phyloP scores from a whole-genome alignment of 148 eudicot species.

The Rheum nobile region DNA sequence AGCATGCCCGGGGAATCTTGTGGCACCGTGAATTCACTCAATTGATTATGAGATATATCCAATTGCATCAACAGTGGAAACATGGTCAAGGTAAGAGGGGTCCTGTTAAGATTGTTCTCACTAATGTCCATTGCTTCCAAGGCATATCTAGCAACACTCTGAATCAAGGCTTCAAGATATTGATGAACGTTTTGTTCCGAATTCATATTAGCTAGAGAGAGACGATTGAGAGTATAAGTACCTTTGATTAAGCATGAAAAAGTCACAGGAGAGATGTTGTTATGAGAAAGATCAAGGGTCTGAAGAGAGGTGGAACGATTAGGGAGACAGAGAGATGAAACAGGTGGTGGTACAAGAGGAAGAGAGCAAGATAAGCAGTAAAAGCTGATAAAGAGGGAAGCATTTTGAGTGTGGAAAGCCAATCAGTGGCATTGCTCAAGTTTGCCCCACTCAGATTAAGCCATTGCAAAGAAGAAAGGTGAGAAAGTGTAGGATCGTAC shows the following conservation, averaged over 20 bases:
- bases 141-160: neutral
- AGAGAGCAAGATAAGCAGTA: neutral
- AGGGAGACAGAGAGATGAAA: neutral
- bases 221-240: neutral
- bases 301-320: neutral
- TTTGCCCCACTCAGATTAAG: conserved; percentile 25
- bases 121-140: neutral
- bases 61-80: neutral
- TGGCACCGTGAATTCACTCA: too few relatives aligned
- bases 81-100: neutral
- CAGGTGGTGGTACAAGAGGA: neutral
- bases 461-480: conserved; percentile 17
- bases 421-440: conserved; percentile 18
- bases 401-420: conserved; percentile 21
- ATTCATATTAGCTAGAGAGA: neutral
- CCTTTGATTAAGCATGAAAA: neutral
- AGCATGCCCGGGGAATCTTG: too few relatives aligned
- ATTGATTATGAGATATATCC: neutral
- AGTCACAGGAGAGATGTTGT: neutral
- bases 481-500: too few relatives aligned
- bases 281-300: neutral
- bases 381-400: conserved; percentile 17
- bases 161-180: neutral
- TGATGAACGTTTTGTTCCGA: neutral
- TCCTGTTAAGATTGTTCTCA: neutral